Conservation (phyloP, 768 basidiomycete species). For the Leucocoprinus birnbaumii region DNA sequence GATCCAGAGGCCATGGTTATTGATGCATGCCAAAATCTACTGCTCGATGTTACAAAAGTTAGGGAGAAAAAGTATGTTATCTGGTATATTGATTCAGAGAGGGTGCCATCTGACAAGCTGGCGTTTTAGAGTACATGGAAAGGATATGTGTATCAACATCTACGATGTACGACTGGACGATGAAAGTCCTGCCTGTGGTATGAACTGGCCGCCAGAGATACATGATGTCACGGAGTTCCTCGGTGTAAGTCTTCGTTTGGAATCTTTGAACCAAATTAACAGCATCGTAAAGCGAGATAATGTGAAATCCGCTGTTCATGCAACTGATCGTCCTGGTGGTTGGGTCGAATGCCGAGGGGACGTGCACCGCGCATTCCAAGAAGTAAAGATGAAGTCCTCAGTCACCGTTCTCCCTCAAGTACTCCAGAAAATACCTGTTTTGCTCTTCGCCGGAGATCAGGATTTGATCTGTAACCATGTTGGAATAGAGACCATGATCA, state of each 20-base stretch:
- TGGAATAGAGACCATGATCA: slow-evolving; percentile 85
- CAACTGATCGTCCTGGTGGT: slow-evolving; percentile 63
- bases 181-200: slow-evolving; percentile 82
- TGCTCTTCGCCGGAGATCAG: slow-evolving; percentile 94
- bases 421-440: slow-evolving; percentile 75
- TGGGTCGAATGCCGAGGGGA: slow-evolving; percentile 86
- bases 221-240: slow-evolving; percentile 73
- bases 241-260: slow-evolving; percentile 52
- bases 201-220: slow-evolving; percentile 97
- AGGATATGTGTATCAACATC: slow-evolving; percentile 83
- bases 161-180: slow-evolving; percentile 95
- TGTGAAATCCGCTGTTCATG: slow-evolving; percentile 84
- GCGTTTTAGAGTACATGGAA: slow-evolving; percentile 57
- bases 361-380: slow-evolving; percentile 62
- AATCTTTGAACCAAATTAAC: neutral
- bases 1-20: slow-evolving; percentile 56
- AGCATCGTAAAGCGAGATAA: slow-evolving; percentile 52
- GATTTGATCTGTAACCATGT: slow-evolving; percentile 97
- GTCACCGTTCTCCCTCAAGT: slow-evolving; percentile 77
- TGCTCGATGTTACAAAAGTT: slow-evolving; percentile 39
- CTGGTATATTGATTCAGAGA: too few relatives aligned
- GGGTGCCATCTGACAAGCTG: neutral
- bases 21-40: slow-evolving; percentile 56
- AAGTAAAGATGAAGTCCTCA: slow-evolving; percentile 58
- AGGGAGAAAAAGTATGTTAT: slow-evolving; percentile 37